These are phyloP conservation scores for Fusarium sp. DNA, from an alignment of 2,329 filamentous ascomycete genomes.

Conservation along the genomic window DNA sequence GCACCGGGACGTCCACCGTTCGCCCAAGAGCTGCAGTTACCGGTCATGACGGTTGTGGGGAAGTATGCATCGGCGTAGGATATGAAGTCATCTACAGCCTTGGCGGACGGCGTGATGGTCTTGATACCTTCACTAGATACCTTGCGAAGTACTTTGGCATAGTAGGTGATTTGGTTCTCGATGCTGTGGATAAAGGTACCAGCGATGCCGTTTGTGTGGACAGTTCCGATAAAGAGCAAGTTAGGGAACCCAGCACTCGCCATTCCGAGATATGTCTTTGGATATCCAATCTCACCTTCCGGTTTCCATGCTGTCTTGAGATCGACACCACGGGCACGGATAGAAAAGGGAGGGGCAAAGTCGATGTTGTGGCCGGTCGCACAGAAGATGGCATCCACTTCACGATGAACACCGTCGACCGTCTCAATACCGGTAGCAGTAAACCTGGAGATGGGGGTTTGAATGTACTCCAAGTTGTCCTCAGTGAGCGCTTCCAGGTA, in stretches of 20 bases:
- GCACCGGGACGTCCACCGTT: background rate
- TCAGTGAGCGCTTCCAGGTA: conserved; percentile 73
- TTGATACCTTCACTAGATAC: background rate
- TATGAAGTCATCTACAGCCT: background rate
- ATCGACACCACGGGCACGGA: background rate
- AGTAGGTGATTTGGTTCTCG: background rate
- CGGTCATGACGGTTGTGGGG: background rate
- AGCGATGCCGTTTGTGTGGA: background rate
- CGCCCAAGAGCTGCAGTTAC: background rate
- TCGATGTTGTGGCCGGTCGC: background rate
- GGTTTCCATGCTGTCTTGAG: background rate
- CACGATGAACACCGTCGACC: background rate
- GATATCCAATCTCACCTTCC: background rate
- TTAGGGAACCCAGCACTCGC: background rate
- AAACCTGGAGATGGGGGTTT: background rate
- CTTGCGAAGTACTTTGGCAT: background rate
- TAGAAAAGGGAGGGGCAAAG: background rate
- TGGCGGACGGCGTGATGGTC: background rate
- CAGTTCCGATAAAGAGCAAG: background rate
- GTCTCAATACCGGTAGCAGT: background rate
- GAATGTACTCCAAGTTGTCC: conserved; percentile 69
- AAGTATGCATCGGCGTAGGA: background rate
- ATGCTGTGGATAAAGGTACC: background rate
- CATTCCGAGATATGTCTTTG: background rate
- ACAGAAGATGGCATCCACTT: background rate